phyloP scores from a whole-genome alignment of 306 rosid species.

The Lathyrus sativus region DNA sequence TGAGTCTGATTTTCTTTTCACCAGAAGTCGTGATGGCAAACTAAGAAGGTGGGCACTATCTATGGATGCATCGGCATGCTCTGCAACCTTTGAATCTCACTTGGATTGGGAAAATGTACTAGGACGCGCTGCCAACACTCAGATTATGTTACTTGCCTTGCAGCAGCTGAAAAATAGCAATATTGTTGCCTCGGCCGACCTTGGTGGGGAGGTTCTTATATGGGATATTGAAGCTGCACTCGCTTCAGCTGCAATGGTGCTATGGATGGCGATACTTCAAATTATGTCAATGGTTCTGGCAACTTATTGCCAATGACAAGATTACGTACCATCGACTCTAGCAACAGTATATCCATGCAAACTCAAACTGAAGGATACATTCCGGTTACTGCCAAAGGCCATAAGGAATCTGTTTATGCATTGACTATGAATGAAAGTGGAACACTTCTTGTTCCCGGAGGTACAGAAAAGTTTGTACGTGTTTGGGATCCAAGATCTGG shows the following conservation, averaged over 20 bases:
- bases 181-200: slow-evolving; percentile 97
- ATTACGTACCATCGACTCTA: slow-evolving; percentile 71
- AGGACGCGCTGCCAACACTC: slow-evolving; percentile 89
- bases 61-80: too few species aligned
- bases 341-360: slow-evolving; percentile 70
- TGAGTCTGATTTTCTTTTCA: too few species aligned
- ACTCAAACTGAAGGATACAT: slow-evolving; percentile 72
- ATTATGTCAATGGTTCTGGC: slow-evolving; percentile 64
- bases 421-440: slow-evolving; percentile 92
- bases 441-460: slow-evolving; percentile 90
- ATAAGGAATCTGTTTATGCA: slow-evolving; percentile 96
- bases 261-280: slow-evolving; percentile 67
- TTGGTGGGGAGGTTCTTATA: slow-evolving; percentile 94
- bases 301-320: slow-evolving; percentile 60
- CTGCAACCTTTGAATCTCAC: too few species aligned
- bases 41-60: too few species aligned
- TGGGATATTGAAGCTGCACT: slow-evolving; percentile 91
- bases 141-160: slow-evolving; percentile 96
- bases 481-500: slow-evolving; percentile 99
- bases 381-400: slow-evolving; percentile 89
- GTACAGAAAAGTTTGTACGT: slow-evolving; percentile 98
- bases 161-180: slow-evolving; percentile 91
- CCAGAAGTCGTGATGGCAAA: too few species aligned
- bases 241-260: slow-evolving; percentile 58
- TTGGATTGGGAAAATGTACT: slow-evolving; percentile 83